Percentiles rank a stretch among this genome's conserved stretches.
These are phyloP conservation scores for Endotrypanum monterogeii DNA, from an alignment of 208 protist genomes.

Conservation along the genomic window DNA sequence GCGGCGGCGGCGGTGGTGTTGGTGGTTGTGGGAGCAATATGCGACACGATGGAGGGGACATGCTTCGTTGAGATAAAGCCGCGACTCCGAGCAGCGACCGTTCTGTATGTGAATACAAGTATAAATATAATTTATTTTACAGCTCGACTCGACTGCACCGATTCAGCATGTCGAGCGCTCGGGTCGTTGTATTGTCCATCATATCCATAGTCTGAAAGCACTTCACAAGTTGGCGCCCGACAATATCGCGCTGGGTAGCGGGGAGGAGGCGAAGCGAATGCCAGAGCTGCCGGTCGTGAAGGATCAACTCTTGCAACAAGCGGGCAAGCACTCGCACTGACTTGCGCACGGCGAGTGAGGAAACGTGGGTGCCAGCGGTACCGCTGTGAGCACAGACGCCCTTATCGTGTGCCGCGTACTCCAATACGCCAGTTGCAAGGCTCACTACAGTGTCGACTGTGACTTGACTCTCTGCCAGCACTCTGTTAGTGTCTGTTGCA, in stretches of 20 bases:
- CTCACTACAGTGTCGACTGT: constrained; percentile 14
- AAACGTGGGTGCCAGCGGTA: constrained; percentile 6
- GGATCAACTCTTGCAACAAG: constrained; percentile 55
- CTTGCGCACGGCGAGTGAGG: constrained; percentile 23
- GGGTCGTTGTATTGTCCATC: constrained; percentile 39
- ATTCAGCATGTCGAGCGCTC: constrained; percentile 23
- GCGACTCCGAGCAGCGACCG: background rate
- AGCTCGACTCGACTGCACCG: background rate
- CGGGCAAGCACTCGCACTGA: constrained; percentile 31
- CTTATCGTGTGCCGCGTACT: constrained; percentile 17
- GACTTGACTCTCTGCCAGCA: background rate
- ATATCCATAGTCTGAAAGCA: constrained; percentile 46
- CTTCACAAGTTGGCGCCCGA: constrained; percentile 42
- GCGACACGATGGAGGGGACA: background rate
- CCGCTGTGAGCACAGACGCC: constrained; percentile 33
- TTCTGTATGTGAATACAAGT: background rate
- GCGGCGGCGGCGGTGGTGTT: background rate
- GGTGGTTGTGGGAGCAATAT: background rate
- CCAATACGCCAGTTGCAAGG: constrained; percentile 16
- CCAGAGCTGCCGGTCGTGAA: constrained; percentile 62
- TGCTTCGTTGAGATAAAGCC: background rate
- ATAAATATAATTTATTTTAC: background rate
- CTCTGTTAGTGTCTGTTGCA: background rate
- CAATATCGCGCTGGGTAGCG: constrained; percentile 34
- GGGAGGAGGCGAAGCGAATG: constrained; percentile 41